Conservation (phyloP, 495 filamentous ascomycete genomes). For the Evansstolkia leycettana region DNA sequence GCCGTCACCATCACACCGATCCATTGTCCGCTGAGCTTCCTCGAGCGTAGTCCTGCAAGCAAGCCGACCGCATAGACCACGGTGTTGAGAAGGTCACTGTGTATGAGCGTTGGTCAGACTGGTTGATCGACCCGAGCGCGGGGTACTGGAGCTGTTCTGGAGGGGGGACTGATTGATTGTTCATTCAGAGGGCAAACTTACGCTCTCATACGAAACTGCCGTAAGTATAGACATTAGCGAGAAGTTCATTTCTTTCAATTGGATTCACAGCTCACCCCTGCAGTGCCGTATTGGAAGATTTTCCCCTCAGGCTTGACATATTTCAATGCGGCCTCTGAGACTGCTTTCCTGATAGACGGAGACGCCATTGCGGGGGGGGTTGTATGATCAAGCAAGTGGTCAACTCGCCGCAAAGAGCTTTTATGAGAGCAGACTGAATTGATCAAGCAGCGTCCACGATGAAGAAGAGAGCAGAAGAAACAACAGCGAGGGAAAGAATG, state of each 20-base stretch:
- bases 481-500: neutral
- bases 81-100: slow-evolving; percentile 57
- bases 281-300: slow-evolving; percentile 87
- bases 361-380: slow-evolving; percentile 32
- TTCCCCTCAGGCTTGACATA: slow-evolving; percentile 56
- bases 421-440: no score
- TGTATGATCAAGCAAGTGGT: neutral
- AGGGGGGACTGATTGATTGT: slow-evolving; percentile 22
- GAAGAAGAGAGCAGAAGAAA: neutral
- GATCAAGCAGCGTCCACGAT: neutral
- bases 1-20: slow-evolving; percentile 99
- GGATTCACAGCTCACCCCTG: slow-evolving; percentile 50
- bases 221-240: slow-evolving; percentile 10
- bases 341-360: slow-evolving; percentile 30
- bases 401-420: neutral
- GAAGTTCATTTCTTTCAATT: no score
- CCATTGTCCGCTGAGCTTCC: slow-evolving; percentile 73
- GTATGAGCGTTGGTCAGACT: slow-evolving; percentile 13
- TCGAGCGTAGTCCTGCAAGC: slow-evolving; percentile 80
- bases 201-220: slow-evolving; percentile 71
- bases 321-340: slow-evolving; percentile 29
- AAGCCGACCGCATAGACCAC: slow-evolving; percentile 86
- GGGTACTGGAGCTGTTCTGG: slow-evolving; percentile 15
- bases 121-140: slow-evolving; percentile 17
- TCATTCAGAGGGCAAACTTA: slow-evolving; percentile 30